Evolutionary conservation across 179 eudicot species (phyloP).

Genomic region (Gypsophila paniculata): DNA sequence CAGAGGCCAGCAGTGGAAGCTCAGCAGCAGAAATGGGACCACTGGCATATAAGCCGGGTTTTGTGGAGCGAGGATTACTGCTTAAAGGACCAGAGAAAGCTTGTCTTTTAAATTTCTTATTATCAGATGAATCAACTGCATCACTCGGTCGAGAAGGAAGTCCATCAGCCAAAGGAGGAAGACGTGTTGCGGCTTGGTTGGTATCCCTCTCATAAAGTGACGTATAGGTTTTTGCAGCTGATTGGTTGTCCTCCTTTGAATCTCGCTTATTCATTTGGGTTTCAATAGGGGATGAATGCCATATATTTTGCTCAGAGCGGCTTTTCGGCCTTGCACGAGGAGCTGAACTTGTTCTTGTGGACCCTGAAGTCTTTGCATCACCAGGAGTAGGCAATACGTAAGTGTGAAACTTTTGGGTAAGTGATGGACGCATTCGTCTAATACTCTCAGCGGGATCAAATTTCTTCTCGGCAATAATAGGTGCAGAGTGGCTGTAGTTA

Average conservation of each 20-base stretch:
- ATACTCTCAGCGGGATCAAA: slow-evolving; percentile 65
- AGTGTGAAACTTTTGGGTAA: slow-evolving; percentile 54
- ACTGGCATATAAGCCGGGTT: slow-evolving; percentile 42
- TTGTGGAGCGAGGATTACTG: slow-evolving; percentile 49
- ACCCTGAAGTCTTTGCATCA: slow-evolving; percentile 56
- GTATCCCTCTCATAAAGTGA: slow-evolving; percentile 34
- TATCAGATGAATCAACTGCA: slow-evolving; percentile 43
- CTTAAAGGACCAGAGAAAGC: slow-evolving; percentile 78
- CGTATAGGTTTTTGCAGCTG: slow-evolving; percentile 32
- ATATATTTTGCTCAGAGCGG: slow-evolving; percentile 32
- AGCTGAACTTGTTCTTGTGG: slow-evolving; percentile 45
- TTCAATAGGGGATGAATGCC: slow-evolving; percentile 69
- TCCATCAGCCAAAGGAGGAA: slow-evolving; percentile 56
- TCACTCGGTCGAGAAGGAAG: slow-evolving; percentile 40
- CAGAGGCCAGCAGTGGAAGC: slow-evolving; percentile 43
- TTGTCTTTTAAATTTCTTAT: slow-evolving; percentile 55
- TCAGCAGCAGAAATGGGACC: slow-evolving; percentile 54
- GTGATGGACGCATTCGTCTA: slow-evolving; percentile 51
- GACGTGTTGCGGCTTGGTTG: slow-evolving; percentile 37
- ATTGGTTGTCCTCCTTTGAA: slow-evolving; percentile 36
- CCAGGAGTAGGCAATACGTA: slow-evolving; percentile 90
- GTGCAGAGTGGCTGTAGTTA: slow-evolving; percentile 82
- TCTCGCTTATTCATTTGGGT: slow-evolving; percentile 49
- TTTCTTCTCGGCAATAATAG: slow-evolving; percentile 72
- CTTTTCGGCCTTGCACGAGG: slow-evolving; percentile 42